Base-by-base conservation (phyloP, 192 early-diverging fungal species). In the Allomyces macrogynus region DNA sequence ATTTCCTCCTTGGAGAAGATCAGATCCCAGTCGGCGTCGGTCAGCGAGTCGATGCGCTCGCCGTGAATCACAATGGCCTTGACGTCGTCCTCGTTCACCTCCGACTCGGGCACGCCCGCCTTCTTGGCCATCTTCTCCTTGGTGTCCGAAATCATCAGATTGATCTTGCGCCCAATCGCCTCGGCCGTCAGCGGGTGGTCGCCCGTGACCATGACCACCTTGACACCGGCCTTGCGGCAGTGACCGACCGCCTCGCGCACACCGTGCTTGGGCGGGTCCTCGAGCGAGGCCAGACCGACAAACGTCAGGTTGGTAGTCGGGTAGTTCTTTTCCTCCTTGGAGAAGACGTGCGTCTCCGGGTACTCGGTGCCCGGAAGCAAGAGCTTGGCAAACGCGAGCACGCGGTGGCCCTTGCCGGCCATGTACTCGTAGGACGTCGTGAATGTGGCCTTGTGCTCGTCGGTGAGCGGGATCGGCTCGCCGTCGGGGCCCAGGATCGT, bases 181-280 rank as follows among this genome's bases (percentile, higher is more conserved):
- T 94, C 92, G 24, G 93, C 93, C 4, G 93, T 97, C 69, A 94
- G 81, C 61, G 90, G 89, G 71, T 93, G 89, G 73, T 97, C 93
- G 74, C 91, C 93, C 43, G 95, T 98, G n/a, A 98, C 91, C 92
- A 98, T 95, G 80, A 98, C 89, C 49, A 98, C 91, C 71, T 89
- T 87, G 75, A 98, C 88, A 67, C 95, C 95, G 14, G 95, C 95
- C 27, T 74, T 76, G 65, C 91, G 87, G 72, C 92, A 93, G 60
- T 86, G 84, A 57, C 91, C 93, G 73, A 98, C 90, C 23, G 93
- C 93, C 74, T 95, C 92, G 74, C 92, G 89, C n/a, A 98, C 93
- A 64, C 92, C 95, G 71, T 94, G 93, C 73, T 94, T 94, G 68
- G 95, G 95, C 63, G 95, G 95, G 72, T 95, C 95, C 70, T 94